Evolutionary conservation across 2,329 filamentous ascomycete genomes (phyloP).

Genomic region (Paecilomyces formosus): DNA sequence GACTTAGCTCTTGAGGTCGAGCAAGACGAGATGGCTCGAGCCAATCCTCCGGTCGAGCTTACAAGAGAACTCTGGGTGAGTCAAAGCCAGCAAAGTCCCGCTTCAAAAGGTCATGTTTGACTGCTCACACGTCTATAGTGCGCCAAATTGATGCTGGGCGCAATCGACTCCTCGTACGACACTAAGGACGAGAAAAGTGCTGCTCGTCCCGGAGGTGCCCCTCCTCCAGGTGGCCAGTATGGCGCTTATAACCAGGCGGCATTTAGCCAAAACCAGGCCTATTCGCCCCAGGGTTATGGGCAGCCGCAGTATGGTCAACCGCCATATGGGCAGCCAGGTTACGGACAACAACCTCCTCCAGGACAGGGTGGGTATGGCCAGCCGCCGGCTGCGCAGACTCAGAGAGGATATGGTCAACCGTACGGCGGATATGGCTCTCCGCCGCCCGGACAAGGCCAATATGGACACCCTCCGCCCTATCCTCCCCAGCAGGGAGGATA

Average conservation of each 20-base stretch:
- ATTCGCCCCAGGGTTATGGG: constrained; percentile 13
- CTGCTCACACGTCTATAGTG: constrained; percentile 30
- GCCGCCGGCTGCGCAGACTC: background rate
- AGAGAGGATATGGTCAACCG: constrained; percentile 6
- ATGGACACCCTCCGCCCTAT: constrained; percentile 2
- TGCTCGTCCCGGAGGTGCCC: constrained; percentile 19
- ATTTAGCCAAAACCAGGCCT: constrained; percentile 14
- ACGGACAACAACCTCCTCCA: constrained; percentile 11
- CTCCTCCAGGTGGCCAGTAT: constrained; percentile 29
- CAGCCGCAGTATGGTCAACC: constrained; percentile 14
- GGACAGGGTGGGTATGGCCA: constrained; percentile 13
- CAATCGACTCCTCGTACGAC: constrained; percentile 60
- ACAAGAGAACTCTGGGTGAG: constrained; percentile 57
- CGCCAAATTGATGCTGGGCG: constrained; percentile 60
- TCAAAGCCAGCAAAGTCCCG: background rate
- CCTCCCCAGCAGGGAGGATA: constrained; percentile 1
- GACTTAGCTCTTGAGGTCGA: constrained; percentile 57
- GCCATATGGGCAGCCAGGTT: constrained; percentile 13
- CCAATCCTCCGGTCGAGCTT: constrained; percentile 54
- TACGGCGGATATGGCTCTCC: constrained; percentile 16
- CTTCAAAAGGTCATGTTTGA: background rate
- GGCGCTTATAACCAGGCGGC: constrained; percentile 19
- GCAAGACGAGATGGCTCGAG: constrained; percentile 57
- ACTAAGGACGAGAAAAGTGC: constrained; percentile 55
- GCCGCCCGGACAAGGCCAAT: constrained; percentile 1